Conservation (phyloP, 208 protist genomes). For the Crithidia expoeki region DNA sequence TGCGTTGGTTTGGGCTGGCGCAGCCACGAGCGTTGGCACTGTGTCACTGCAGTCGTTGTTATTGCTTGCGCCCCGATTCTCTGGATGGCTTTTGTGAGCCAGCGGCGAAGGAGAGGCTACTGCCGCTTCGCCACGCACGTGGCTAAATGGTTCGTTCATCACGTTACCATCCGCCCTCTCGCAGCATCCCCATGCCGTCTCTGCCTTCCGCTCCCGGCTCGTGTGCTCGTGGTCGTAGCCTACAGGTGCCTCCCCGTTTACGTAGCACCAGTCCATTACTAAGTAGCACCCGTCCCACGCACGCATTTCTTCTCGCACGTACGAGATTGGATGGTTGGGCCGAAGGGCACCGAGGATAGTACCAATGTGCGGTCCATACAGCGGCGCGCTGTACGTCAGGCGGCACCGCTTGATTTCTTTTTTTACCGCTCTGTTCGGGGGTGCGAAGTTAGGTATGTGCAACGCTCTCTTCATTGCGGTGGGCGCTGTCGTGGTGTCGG, state of each 20-base stretch:
- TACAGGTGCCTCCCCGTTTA: constrained; percentile 28
- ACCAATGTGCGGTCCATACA: constrained; percentile 56
- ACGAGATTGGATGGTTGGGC: constrained; percentile 18
- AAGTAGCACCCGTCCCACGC: constrained; percentile 53
- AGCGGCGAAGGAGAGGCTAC: not conserved
- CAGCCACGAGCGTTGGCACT: no score
- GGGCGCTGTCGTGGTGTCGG: not conserved
- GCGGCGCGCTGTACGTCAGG: constrained; percentile 43
- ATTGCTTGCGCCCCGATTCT: no score
- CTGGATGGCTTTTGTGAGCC: no score
- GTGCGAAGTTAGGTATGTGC: not conserved
- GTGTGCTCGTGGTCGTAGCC: constrained; percentile 14
- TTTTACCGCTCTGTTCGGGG: not conserved
- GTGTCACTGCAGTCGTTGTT: not conserved
- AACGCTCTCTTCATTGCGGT: not conserved
- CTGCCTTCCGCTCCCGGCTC: constrained; percentile 6
- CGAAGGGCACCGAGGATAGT: constrained; percentile 58
- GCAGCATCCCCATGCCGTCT: not conserved
- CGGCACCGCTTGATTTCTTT: constrained; percentile 26
- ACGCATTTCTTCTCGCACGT: constrained; percentile 39
- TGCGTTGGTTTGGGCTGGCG: no score
- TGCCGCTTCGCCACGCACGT: not conserved
- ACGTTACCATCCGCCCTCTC: not conserved
- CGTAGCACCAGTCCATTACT: constrained; percentile 43
- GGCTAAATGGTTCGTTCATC: not conserved